Conservation (phyloP, 139 green algal species). For the Coccomyxa sp. region DNA sequence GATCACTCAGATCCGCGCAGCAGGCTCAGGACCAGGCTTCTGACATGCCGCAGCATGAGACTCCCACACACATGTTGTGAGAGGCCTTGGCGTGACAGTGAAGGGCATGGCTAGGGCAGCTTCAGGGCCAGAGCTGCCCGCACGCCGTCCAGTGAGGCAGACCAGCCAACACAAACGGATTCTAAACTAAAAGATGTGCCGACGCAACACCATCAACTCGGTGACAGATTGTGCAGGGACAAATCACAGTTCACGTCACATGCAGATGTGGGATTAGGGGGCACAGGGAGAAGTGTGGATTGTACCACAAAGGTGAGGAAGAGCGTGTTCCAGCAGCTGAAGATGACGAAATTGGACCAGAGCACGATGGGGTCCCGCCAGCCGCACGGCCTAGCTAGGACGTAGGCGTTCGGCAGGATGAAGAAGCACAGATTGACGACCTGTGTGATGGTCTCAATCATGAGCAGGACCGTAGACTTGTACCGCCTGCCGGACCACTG, state of each 20-base stretch:
- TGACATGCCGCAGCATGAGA: no score
- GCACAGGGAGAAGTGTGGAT: not conserved
- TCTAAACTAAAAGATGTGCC: not conserved
- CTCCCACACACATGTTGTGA: no score
- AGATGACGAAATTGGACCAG: conserved; percentile 16
- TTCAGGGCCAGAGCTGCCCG: not conserved
- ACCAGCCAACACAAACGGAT: not conserved
- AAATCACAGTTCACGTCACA: not conserved
- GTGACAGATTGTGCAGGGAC: not conserved
- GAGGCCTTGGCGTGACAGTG: not conserved
- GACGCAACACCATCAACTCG: not conserved
- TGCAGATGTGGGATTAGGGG: not conserved
- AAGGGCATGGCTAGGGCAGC: not conserved
- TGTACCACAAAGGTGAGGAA: conserved; percentile 21
- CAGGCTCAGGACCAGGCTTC: not conserved
- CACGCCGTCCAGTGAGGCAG: not conserved
- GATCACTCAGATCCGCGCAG: not conserved
- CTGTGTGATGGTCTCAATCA: not conserved
- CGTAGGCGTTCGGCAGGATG: not conserved
- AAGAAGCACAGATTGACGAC: not conserved
- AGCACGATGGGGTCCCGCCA: not conserved
- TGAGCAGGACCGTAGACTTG: not conserved
- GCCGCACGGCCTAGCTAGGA: not conserved
- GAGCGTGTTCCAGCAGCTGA: conserved; percentile 18
- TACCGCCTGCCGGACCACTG: not conserved